Evolutionary conservation across 495 filamentous ascomycete species (phyloP).

Genomic region (Hypoxylon lenormandii): DNA sequence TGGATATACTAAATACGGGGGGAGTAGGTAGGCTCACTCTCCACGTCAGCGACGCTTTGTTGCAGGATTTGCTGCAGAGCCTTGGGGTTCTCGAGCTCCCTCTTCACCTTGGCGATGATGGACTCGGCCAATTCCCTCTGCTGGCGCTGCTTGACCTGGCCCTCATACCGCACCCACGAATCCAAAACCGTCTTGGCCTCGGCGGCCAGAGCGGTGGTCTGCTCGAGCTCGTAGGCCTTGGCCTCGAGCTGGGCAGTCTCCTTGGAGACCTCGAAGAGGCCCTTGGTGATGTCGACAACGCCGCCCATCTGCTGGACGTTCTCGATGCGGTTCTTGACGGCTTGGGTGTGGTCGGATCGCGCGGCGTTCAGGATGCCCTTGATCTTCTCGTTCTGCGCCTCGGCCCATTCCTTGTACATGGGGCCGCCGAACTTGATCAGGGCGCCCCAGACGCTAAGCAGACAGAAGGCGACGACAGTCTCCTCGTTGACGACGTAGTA

Average conservation of each 20-base stretch:
- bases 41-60: conserved; percentile 93
- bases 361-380: conserved; percentile 92
- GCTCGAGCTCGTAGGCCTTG: conserved; percentile 95
- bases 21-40: conserved; percentile 75
- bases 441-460: conserved; percentile 88
- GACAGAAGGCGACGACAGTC: conserved; percentile 86
- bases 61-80: conserved; percentile 92
- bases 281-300: conserved; percentile 95
- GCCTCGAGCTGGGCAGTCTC: conserved; percentile 97
- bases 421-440: conserved; percentile 92
- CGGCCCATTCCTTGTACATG: conserved; percentile 90
- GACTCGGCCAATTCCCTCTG: conserved; percentile 92
- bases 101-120: conserved; percentile 94
- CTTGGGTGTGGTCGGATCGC: conserved; percentile 90
- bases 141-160: conserved; percentile 97
- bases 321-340: conserved; percentile 91
- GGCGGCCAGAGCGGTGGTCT: conserved; percentile 84
- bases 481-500: conserved; percentile 99
- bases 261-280: conserved; percentile 98
- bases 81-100: conserved; percentile 98
- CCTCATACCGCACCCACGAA: conserved; percentile 98
- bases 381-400: conserved; percentile 86
- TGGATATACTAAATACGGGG: not conserved
- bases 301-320: conserved; percentile 90
- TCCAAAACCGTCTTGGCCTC: conserved; percentile 97